Percentiles rank a stretch among this genome's conserved stretches.
Evolutionary conservation across 352 stramenopile genomes (phyloP).

Genomic region (Stramenopiles sp.): DNA sequence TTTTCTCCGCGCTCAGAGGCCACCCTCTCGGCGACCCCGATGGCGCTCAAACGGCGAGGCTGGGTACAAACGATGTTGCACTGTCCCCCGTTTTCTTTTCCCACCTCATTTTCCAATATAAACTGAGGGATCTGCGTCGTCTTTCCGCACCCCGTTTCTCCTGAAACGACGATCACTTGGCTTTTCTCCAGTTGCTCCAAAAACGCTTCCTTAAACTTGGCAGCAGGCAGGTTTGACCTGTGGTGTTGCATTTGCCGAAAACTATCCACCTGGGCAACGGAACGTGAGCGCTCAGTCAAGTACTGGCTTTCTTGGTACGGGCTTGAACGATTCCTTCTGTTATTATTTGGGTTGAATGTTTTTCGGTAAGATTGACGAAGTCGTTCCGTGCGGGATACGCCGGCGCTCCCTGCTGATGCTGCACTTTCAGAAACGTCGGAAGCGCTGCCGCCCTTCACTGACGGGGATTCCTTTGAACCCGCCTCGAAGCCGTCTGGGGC

Average conservation of each 20-base stretch:
- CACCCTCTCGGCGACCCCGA: slow-evolving; percentile 74
- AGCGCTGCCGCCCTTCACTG: too few species aligned
- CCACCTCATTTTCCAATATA: slow-evolving; percentile 68
- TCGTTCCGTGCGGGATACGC: too few species aligned
- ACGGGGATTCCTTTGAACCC: too few species aligned
- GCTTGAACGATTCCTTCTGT: too few species aligned
- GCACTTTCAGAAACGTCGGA: too few species aligned
- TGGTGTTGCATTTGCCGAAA: too few species aligned
- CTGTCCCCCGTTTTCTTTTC: slow-evolving; percentile 40
- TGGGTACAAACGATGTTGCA: slow-evolving; percentile 87
- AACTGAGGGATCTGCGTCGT: slow-evolving; percentile 86
- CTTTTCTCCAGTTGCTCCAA: slow-evolving; percentile 43
- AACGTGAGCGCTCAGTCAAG: too few species aligned
- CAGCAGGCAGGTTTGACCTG: slow-evolving; percentile 43
- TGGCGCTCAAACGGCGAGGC: slow-evolving; percentile 79
- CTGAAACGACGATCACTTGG: slow-evolving; percentile 77
- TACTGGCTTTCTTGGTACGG: too few species aligned
- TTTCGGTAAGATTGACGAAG: too few species aligned
- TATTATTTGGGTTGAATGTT: too few species aligned
- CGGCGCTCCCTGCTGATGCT: too few species aligned
- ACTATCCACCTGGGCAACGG: too few species aligned
- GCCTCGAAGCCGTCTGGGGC: not conserved
- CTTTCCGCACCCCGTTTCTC: slow-evolving; percentile 84
- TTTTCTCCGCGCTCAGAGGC: slow-evolving; percentile 55
- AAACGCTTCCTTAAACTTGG: slow-evolving; percentile 46